phyloP scores from a whole-genome alignment of 2,329 filamentous ascomycete species.

The Elsinoe ampelina region DNA sequence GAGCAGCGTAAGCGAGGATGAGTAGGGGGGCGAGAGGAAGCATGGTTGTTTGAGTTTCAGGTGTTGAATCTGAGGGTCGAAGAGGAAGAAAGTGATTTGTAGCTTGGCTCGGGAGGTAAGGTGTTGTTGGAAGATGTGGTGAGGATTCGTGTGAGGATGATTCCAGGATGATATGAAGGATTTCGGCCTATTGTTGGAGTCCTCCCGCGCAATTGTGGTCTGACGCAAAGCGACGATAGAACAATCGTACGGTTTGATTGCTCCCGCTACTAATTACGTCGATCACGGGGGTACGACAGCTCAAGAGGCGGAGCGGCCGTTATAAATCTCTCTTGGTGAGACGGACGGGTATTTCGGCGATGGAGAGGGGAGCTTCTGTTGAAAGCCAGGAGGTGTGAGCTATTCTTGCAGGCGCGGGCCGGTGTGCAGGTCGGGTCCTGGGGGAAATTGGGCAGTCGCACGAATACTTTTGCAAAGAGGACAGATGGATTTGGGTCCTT shows the following conservation, averaged over 20 bases:
- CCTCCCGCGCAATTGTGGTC: not conserved
- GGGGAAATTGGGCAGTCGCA: not conserved
- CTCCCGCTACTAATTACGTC: not conserved
- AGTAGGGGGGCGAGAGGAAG: conserved; percentile 7
- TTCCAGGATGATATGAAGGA: too few species aligned
- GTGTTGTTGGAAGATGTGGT: not conserved
- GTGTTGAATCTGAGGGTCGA: not conserved
- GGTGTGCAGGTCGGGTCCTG: not conserved
- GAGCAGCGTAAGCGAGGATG: conserved; percentile 10
- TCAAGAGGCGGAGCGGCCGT: not conserved
- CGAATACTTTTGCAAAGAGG: not conserved
- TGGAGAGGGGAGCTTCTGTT: not conserved
- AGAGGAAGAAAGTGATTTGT: not conserved
- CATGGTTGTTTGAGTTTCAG: conserved; percentile 1
- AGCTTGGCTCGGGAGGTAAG: not conserved
- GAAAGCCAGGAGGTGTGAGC: not conserved
- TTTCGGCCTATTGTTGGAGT: too few species aligned
- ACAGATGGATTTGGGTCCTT: not conserved
- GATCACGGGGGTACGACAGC: not conserved
- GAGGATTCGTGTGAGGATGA: too few species aligned
- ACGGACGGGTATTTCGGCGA: not conserved
- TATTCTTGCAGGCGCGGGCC: conserved; percentile 2
- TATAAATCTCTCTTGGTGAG: conserved; percentile 2
- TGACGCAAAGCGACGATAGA: not conserved
- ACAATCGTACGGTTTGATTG: not conserved